Evolutionary conservation across 2,329 filamentous ascomycete species (phyloP).

Genomic region (Metarhizium rileyi): DNA sequence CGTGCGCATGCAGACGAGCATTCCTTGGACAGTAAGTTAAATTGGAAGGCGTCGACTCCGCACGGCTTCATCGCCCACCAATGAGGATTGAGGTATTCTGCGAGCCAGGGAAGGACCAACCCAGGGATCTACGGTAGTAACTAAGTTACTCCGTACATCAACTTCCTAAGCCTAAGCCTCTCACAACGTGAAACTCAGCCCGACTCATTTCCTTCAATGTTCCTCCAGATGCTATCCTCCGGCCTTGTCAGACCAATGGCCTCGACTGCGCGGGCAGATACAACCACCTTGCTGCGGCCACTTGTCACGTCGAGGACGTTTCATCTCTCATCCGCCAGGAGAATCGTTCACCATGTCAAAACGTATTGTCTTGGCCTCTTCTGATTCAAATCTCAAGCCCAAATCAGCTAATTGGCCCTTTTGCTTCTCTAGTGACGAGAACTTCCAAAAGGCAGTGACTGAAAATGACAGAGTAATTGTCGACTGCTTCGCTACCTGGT

Average conservation of each 20-base stretch:
- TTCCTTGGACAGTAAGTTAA: no score
- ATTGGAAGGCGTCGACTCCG: neutral
- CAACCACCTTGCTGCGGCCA: slow-evolving; percentile 1
- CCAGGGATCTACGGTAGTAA: no score
- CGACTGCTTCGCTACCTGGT: slow-evolving; percentile 86
- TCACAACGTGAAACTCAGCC: neutral
- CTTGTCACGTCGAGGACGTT: slow-evolving; percentile 14
- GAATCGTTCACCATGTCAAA: slow-evolving; percentile 35
- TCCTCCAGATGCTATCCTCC: neutral
- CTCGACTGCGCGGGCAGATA: neutral
- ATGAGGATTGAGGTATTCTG: neutral
- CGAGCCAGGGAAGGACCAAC: no score
- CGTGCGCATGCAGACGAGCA: no score
- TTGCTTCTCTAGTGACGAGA: slow-evolving; percentile 37
- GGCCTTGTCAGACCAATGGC: neutral
- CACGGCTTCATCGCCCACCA: neutral
- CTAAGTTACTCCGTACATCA: no score
- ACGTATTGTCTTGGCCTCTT: slow-evolving; percentile 20
- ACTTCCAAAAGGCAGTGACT: slow-evolving; percentile 46
- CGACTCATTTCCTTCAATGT: neutral
- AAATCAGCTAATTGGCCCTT: neutral
- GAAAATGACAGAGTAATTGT: slow-evolving; percentile 55
- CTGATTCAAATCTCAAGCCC: neutral
- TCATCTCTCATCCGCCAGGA: slow-evolving; percentile 28
- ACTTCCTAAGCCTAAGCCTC: no score